Conservation (phyloP, 1,139 yeast species). For the Debaryomyces nepalensis region DNA sequence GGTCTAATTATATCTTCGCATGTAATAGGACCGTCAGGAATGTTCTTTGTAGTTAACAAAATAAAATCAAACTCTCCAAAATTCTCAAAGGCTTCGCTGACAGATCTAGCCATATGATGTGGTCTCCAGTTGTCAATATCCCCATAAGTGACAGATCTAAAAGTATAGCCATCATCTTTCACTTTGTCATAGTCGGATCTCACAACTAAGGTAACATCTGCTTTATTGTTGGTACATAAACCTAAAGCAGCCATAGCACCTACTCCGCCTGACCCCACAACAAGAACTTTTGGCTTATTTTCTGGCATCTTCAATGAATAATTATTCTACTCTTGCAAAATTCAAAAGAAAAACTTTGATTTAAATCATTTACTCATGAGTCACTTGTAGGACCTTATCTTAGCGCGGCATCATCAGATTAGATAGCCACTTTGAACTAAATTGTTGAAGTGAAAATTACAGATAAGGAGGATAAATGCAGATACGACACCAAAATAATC, state of each 20-base stretch:
- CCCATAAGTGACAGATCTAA: slow-evolving; percentile 69
- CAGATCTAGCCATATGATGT: slow-evolving; percentile 41
- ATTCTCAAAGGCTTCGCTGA: slow-evolving; percentile 47
- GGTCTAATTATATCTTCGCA: slow-evolving; percentile 64
- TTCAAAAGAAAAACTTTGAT: background rate
- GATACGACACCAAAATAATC: no score
- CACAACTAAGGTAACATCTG: slow-evolving; percentile 63
- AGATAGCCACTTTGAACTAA: no score
- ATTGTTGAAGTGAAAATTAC: no score
- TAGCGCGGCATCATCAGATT: no score
- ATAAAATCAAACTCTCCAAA: slow-evolving; percentile 67
- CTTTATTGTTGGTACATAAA: slow-evolving; percentile 46
- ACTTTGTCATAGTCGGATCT: slow-evolving; percentile 69
- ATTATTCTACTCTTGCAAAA: background rate
- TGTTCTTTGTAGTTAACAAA: slow-evolving; percentile 70
- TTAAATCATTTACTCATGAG: background rate
- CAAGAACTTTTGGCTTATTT: slow-evolving; percentile 31
- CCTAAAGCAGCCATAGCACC: slow-evolving; percentile 73
- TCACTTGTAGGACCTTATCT: background rate
- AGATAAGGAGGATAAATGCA: no score
- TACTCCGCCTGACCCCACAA: slow-evolving; percentile 59
- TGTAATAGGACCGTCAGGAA: slow-evolving; percentile 63
- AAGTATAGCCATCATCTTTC: slow-evolving; percentile 54
- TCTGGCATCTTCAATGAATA: background rate
- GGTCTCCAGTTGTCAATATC: slow-evolving; percentile 58